phyloP scores from a whole-genome alignment of 2,329 filamentous ascomycete genomes.

The Stagonosporopsis rhizophila region DNA sequence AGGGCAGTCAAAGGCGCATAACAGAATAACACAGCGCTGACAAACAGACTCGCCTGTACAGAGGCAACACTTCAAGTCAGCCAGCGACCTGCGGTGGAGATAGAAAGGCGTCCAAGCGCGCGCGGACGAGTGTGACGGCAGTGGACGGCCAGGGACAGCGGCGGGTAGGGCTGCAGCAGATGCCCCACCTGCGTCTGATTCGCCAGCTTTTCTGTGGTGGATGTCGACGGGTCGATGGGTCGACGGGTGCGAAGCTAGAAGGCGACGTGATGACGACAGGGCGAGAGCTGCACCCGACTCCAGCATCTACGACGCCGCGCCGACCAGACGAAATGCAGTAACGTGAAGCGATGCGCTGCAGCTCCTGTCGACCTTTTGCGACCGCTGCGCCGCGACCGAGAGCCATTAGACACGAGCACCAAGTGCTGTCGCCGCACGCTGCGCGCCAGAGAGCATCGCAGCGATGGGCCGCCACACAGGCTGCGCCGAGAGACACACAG shows the following conservation, averaged over 20 bases:
- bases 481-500: slow-evolving; percentile 5
- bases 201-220: background rate
- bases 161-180: slow-evolving; percentile 16
- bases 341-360: slow-evolving; percentile 41
- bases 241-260: slow-evolving; percentile 3
- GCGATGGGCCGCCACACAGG: slow-evolving; percentile 39
- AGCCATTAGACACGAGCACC: background rate
- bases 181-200: slow-evolving; percentile 2
- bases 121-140: background rate
- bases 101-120: slow-evolving; percentile 13
- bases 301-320: background rate
- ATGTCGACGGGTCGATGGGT: no score
- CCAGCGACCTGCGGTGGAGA: slow-evolving; percentile 4
- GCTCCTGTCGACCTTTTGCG: slow-evolving; percentile 30
- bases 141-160: slow-evolving; percentile 10
- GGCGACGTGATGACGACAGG: slow-evolving; percentile 18
- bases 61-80: background rate
- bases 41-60: background rate
- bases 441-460: slow-evolving; percentile 18
- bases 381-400: slow-evolving; percentile 31
- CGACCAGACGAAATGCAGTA: slow-evolving; percentile 34
- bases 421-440: slow-evolving; percentile 4
- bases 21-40: background rate
- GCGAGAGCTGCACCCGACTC: background rate
- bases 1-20: background rate